Evolutionary conservation across 1,284 basidiomycete genomes (phyloP), one percentile per base, ranked within the genome.

Genomic region (Irpex rosettiformis): DNA sequence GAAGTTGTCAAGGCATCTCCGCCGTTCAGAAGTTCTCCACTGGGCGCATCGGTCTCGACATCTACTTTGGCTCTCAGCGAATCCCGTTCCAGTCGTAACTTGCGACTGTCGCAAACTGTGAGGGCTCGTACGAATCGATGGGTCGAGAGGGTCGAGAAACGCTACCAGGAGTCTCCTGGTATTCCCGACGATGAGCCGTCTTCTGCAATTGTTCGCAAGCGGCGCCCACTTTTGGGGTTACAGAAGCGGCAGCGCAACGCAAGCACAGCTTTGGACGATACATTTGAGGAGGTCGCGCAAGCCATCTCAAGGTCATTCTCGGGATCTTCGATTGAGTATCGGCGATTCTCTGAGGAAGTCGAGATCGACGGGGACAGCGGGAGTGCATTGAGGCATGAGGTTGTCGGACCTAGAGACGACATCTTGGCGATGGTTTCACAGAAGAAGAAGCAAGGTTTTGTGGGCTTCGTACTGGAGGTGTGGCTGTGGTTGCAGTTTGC

Each of bases 401-500:
- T 51, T 13, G 3, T 51, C 0, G 7, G 24, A 25, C 48, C 48
- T 21, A 27, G 13, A 25, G 27, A 51, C 13, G 48, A 51, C 13
- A 25, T 28, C 3, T 8, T 25, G 8, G 22, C 16, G 8, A 13
- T 58, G 54, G 57, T 62, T 56, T 65, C 69, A 53, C 63, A 65
- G 21, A 64, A 63, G 53, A 69, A 65, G 64, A 64, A 71, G 55
- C 70, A 70, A 29, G 76, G 79, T 21, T 66, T 82, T 47, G 77
- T 77, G 11, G 75, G 73, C 27, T 71, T 87, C 55, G 69, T 91
- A 60, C 65, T 92, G 47, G 86, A 89, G 72, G 67, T 88, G 22
- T 92, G 90, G 90, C 70, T 92, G 58, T 90, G 89, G 89, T 69
- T 91, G 55, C 89, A 92, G 70, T 91, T 92, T 67, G 74, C 69